These are phyloP conservation scores for Zhuliangozyma parablackwelliae DNA, from an alignment of 1,139 yeast genomes.

Conservation along the genomic window DNA sequence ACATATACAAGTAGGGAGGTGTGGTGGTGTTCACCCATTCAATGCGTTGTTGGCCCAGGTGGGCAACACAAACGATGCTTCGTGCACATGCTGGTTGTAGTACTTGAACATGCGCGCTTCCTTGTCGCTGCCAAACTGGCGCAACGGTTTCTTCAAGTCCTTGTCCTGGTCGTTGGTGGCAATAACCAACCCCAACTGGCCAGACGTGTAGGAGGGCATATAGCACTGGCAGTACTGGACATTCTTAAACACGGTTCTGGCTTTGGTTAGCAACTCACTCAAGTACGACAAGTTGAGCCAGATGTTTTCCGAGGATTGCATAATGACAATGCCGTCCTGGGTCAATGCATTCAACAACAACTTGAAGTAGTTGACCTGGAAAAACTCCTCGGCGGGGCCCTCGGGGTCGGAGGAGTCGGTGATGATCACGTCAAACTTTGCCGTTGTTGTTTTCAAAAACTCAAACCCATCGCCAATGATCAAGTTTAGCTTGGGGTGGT, in stretches of 20 bases:
- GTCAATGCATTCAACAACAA: slow-evolving; percentile 66
- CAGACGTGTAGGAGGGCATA: slow-evolving; percentile 95
- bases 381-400: slow-evolving; percentile 95
- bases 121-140: slow-evolving; percentile 37
- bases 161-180: slow-evolving; percentile 60
- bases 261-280: slow-evolving; percentile 53
- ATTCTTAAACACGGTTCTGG: slow-evolving; percentile 67
- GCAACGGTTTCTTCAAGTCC: slow-evolving; percentile 52
- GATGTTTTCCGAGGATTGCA: slow-evolving; percentile 88
- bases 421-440: slow-evolving; percentile 77
- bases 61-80: slow-evolving; percentile 80
- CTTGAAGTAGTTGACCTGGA: slow-evolving; percentile 77
- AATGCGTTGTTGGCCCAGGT: slow-evolving; percentile 62
- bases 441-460: slow-evolving; percentile 46
- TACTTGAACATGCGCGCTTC: slow-evolving; percentile 61
- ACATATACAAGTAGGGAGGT: too few relatives aligned
- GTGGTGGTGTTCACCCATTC: too few relatives aligned
- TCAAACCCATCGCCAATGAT: slow-evolving; percentile 87
- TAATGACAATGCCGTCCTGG: slow-evolving; percentile 74
- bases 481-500: slow-evolving; percentile 69
- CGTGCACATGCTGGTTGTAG: slow-evolving; percentile 70
- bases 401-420: slow-evolving; percentile 97
- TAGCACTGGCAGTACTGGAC: slow-evolving; percentile 83
- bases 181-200: slow-evolving; percentile 85
- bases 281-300: slow-evolving; percentile 81